phyloP scores from a whole-genome alignment of 1,284 basidiomycete species.

The Marasmius tenuissimus region DNA sequence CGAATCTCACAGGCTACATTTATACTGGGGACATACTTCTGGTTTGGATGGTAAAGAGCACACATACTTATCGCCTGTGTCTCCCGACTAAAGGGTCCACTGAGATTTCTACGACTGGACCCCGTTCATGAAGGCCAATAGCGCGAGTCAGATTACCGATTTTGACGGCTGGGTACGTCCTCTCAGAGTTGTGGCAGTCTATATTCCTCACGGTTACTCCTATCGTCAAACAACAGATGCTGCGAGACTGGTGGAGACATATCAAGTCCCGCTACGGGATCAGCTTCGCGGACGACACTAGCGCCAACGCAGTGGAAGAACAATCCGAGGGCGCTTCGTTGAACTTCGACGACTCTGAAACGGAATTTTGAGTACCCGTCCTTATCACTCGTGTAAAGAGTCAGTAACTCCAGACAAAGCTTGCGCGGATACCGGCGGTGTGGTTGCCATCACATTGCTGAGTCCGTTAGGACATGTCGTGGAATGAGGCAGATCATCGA shows the following conservation, averaged over 20 bases:
- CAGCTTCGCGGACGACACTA: neutral
- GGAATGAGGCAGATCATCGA: neutral
- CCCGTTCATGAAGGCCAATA: neutral
- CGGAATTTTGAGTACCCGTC: too few relatives aligned
- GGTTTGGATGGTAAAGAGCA: conserved; percentile 3
- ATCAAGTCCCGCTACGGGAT: neutral
- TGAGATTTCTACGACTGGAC: conserved; percentile 5
- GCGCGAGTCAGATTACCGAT: neutral
- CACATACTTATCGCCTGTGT: neutral
- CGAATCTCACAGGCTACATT: neutral
- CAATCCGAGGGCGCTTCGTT: neutral
- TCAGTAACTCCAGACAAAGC: too few relatives aligned
- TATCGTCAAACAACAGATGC: neutral
- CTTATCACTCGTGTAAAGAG: too few relatives aligned
- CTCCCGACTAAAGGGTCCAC: neutral
- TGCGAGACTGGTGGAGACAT: conserved; percentile 4
- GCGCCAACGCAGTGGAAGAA: neutral
- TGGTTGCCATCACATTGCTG: neutral
- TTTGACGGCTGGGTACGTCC: conserved; percentile 5
- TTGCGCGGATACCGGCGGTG: neutral
- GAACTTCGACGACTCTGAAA: neutral
- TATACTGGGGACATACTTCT: neutral
- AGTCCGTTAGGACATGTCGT: neutral
- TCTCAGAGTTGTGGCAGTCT: neutral
- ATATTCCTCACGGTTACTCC: neutral